Percentiles rank a stretch among this genome's conserved stretches.
These are phyloP conservation scores for Monilinia laxa DNA, from an alignment of 2,329 filamentous ascomycete species.

Conservation along the genomic window DNA sequence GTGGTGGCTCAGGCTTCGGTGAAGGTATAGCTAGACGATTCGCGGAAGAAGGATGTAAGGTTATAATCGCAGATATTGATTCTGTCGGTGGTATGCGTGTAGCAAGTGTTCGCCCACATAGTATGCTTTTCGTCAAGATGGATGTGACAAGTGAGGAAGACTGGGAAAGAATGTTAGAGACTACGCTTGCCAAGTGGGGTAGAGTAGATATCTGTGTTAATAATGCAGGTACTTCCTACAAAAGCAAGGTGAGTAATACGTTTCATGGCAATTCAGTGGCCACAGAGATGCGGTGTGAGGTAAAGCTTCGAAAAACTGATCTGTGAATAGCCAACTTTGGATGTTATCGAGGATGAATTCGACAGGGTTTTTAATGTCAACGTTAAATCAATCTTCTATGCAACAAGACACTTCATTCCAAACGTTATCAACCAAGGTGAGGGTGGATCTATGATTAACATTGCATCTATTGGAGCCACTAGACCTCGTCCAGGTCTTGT, in stretches of 20 bases:
- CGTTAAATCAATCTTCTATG: conserved; percentile 63
- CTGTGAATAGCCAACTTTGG: conserved; percentile 49
- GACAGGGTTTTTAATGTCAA: conserved; percentile 67
- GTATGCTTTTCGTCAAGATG: conserved; percentile 44
- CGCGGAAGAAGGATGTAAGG: conserved; percentile 57
- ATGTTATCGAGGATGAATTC: conserved; percentile 66
- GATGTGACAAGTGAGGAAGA: conserved; percentile 54
- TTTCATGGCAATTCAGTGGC: neutral
- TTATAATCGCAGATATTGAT: conserved; percentile 63
- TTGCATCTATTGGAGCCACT: conserved; percentile 63
- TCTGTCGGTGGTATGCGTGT: conserved; percentile 50
- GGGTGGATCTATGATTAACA: conserved; percentile 62
- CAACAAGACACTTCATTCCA: conserved; percentile 57
- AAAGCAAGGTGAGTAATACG: conserved; percentile 49
- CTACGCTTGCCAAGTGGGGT: conserved; percentile 49
- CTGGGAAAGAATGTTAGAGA: conserved; percentile 52
- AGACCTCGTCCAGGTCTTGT: conserved; percentile 62
- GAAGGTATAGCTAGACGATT: conserved; percentile 61
- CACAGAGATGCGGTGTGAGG: neutral
- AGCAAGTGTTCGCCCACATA: conserved; percentile 42
- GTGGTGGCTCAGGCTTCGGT: conserved; percentile 63
- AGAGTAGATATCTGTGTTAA: conserved; percentile 60
- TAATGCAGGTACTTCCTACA: conserved; percentile 59
- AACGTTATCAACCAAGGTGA: conserved; percentile 58
- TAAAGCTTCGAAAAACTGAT: neutral